These are phyloP conservation scores for Raphidocelis subcapitata DNA, from an alignment of 139 green algal species.

Conservation along the genomic window DNA sequence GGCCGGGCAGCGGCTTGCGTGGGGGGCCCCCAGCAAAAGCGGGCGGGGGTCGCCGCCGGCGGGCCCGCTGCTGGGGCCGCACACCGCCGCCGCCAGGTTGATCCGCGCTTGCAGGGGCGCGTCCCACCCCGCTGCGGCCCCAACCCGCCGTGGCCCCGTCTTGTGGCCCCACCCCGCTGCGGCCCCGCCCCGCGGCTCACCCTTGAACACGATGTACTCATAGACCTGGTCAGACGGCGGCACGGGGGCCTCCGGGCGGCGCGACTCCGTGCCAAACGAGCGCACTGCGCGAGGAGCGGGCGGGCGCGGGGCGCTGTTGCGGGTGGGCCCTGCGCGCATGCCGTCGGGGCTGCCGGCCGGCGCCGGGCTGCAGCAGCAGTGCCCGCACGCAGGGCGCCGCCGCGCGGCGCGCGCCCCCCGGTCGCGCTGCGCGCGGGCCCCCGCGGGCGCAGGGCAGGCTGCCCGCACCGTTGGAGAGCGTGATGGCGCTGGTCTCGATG, in stretches of 20 bases:
- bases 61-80: no score
- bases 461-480: constrained; percentile 73
- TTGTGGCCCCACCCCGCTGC: no score
- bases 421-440: no score
- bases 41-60: no score
- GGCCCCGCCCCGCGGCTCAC: no score
- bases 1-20: background rate
- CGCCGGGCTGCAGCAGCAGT: no score
- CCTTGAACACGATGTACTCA: constrained; percentile 93
- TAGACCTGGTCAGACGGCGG: constrained; percentile 81
- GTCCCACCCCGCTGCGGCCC: no score
- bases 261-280: constrained; percentile 92
- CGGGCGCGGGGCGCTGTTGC: background rate
- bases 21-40: background rate
- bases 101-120: no score
- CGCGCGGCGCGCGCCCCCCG: background rate
- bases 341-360: no score
- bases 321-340: background rate
- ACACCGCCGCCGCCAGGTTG: no score
- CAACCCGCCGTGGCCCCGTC: no score
- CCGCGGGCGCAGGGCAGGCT: no score
- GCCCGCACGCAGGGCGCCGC: background rate
- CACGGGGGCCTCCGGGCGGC: constrained; percentile 75
- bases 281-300: constrained; percentile 55
- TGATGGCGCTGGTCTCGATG: constrained; percentile 87